Evolutionary conservation across 2,329 filamentous ascomycete genomes (phyloP).

Genomic region (Whalleya microplaca): DNA sequence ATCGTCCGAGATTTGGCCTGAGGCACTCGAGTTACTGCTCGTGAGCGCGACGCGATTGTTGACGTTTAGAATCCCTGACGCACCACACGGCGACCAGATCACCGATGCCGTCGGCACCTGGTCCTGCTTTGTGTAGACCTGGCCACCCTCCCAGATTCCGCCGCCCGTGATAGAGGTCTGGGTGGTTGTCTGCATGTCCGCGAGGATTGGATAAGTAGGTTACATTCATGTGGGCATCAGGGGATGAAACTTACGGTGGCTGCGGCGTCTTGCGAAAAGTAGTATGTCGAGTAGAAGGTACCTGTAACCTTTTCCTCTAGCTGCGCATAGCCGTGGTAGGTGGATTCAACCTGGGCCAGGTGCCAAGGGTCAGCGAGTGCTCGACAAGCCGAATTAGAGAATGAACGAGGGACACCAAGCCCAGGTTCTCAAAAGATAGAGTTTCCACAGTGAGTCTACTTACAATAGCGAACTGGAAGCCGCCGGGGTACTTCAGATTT

Average conservation of each 20-base stretch:
- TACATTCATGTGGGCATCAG: neutral
- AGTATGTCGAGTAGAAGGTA: constrained; percentile 51
- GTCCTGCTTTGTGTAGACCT: constrained; percentile 53
- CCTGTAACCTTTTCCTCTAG: constrained; percentile 49
- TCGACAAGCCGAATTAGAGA: neutral
- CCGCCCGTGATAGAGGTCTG: constrained; percentile 48
- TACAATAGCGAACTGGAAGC: constrained; percentile 50
- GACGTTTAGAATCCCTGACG: constrained; percentile 50
- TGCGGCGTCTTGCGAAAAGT: constrained; percentile 49
- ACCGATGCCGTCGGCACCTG: constrained; percentile 47
- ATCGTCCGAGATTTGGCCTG: constrained; percentile 48
- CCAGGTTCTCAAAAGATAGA: neutral
- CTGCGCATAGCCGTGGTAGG: constrained; percentile 53
- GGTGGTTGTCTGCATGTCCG: constrained; percentile 42
- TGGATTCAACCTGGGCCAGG: constrained; percentile 42
- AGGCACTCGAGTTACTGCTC: constrained; percentile 41
- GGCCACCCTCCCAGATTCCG: constrained; percentile 45
- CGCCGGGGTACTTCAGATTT: constrained; percentile 50
- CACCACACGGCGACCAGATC: constrained; percentile 51
- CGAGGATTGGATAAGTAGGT: neutral
- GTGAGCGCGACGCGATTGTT: constrained; percentile 51
- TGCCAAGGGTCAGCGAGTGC: neutral
- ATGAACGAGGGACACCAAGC: neutral
- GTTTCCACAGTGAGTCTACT: neutral
- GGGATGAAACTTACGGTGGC: constrained; percentile 39